These are phyloP conservation scores for Chlorociboria aeruginascens DNA, from an alignment of 495 filamentous ascomycete genomes.

Conservation along the genomic window DNA sequence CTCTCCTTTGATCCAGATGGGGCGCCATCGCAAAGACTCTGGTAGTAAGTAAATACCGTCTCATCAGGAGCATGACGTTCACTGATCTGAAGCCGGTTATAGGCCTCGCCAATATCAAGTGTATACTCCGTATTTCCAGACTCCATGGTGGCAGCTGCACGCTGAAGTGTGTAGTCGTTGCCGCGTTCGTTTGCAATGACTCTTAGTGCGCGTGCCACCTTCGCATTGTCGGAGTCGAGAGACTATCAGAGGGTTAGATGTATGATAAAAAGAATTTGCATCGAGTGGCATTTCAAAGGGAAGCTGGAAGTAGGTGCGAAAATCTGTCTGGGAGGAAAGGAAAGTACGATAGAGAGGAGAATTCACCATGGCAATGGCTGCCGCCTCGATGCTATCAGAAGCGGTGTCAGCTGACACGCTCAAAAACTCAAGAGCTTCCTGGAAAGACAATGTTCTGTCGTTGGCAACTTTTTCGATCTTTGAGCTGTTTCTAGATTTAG, in stretches of 20 bases:
- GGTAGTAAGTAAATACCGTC: conserved; percentile 15
- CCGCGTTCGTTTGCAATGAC: conserved; percentile 13
- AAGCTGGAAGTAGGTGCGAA: background rate
- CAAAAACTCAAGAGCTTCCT: conserved; percentile 18
- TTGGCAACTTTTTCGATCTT: conserved; percentile 18
- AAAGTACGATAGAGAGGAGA: background rate
- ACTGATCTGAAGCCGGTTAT: conserved; percentile 17
- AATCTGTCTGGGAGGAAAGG: background rate
- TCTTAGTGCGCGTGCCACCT: conserved; percentile 14
- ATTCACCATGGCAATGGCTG: conserved; percentile 16
- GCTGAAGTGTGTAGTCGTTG: conserved; percentile 8
- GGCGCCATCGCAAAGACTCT: conserved; percentile 10
- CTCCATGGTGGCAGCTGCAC: conserved; percentile 13
- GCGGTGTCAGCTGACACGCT: conserved; percentile 10
- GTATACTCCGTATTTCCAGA: conserved; percentile 1
- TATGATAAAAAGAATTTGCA: too few species aligned
- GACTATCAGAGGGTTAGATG: conserved; percentile 1
- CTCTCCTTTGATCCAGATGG: conserved; percentile 19
- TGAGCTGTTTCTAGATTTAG: conserved; percentile 15
- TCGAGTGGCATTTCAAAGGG: background rate
- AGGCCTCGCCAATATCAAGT: conserved; percentile 16
- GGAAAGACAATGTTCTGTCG: conserved; percentile 15
- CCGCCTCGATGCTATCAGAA: conserved; percentile 19
- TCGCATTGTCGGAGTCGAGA: conserved; percentile 15
- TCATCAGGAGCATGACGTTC: conserved; percentile 12